phyloP scores from a whole-genome alignment of 805 yeast genomes.

The Suhomyces faveliae region DNA sequence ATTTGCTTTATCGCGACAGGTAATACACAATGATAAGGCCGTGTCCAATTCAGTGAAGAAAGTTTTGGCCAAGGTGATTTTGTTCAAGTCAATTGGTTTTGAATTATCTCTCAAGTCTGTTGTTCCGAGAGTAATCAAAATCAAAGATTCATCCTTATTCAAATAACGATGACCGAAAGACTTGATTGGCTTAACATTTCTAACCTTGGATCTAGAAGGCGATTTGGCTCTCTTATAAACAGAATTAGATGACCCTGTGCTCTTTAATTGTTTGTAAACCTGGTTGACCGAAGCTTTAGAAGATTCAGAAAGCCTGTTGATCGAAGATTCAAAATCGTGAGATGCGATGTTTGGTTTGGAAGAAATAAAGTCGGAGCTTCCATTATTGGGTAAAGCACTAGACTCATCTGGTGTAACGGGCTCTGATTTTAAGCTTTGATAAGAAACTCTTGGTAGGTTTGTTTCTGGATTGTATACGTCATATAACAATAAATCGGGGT shows the following conservation, averaged over 20 bases:
- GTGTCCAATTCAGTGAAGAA: conserved; percentile 86
- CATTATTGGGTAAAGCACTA: background rate
- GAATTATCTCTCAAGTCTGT: conserved; percentile 65
- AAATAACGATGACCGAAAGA: conserved; percentile 84
- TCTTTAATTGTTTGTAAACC: conserved; percentile 40
- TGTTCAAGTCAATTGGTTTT: conserved; percentile 64
- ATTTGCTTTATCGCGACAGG: conserved; percentile 32
- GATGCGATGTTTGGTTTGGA: conserved; percentile 15
- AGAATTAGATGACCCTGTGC: conserved; percentile 21
- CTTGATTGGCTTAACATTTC: conserved; percentile 55
- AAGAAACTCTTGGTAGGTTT: conserved; percentile 24
- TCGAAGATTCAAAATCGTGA: conserved; percentile 19
- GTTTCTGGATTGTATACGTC: conserved; percentile 38
- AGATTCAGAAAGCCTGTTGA: conserved; percentile 38
- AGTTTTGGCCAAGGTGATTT: conserved; percentile 72
- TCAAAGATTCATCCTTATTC: conserved; percentile 58
- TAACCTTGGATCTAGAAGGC: conserved; percentile 16
- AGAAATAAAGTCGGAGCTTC: background rate
- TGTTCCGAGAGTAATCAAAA: conserved; percentile 83
- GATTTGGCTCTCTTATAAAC: conserved; percentile 17
- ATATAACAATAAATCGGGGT: conserved; percentile 32
- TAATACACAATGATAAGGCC: conserved; percentile 72
- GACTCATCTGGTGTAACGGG: conserved; percentile 1
- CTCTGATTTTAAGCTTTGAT: background rate
- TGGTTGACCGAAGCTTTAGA: conserved; percentile 32